These are phyloP conservation scores for Posidonia oceanica DNA, from an alignment of 116 monocot species.

Conservation along the genomic window DNA sequence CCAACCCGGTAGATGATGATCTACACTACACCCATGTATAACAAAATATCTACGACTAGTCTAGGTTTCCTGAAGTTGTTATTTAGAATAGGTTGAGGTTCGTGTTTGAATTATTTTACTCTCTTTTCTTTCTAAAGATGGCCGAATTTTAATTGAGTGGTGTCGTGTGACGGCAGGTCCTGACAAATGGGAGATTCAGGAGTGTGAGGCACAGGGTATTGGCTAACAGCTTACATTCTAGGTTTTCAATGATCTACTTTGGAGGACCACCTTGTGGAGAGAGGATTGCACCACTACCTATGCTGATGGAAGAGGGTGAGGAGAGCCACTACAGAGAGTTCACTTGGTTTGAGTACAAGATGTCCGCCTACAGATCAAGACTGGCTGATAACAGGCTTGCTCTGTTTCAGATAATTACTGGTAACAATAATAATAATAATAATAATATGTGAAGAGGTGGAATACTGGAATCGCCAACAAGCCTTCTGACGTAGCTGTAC, in stretches of 20 bases:
- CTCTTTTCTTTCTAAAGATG: not conserved
- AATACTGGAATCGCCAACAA: too few species aligned
- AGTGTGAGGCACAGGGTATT: constrained; percentile 90
- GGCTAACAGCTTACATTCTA: constrained; percentile 41
- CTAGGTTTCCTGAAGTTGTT: too few species aligned
- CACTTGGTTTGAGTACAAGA: constrained; percentile 93
- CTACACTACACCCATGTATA: too few species aligned
- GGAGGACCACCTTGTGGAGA: constrained; percentile 34
- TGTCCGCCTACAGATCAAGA: constrained; percentile 57
- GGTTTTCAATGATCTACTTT: constrained; percentile 87
- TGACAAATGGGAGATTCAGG: constrained; percentile 87
- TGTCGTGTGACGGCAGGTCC: constrained; percentile 29
- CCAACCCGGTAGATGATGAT: too few species aligned
- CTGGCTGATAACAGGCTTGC: constrained; percentile 61
- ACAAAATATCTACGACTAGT: too few species aligned
- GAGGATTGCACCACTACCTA: constrained; percentile 44
- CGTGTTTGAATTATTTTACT: not conserved
- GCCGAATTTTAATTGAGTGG: not conserved
- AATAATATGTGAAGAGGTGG: too few species aligned
- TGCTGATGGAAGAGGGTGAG: constrained; percentile 59
- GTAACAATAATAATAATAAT: too few species aligned
- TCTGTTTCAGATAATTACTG: constrained; percentile 24
- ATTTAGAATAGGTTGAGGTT: too few species aligned
- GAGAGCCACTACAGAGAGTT: constrained; percentile 71
- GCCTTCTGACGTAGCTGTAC: too few species aligned